Percentiles rank a stretch among this genome's conserved stretches.
phyloP scores from a whole-genome alignment of 352 stramenopile species.

The Peronosclerospora sorghi region DNA sequence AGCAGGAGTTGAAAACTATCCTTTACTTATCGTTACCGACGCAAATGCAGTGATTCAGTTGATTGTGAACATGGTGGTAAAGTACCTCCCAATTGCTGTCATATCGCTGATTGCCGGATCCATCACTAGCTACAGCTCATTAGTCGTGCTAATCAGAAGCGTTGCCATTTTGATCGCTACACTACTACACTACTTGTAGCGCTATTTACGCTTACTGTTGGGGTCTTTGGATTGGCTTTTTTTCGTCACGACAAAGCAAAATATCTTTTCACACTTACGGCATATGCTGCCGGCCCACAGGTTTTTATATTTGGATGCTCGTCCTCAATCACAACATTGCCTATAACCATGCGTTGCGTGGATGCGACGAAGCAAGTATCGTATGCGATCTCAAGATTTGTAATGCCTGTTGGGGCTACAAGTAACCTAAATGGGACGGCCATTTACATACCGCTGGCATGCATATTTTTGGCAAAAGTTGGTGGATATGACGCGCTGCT shows the following conservation, averaged over 20 bases:
- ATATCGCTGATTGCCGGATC: slow-evolving; percentile 63
- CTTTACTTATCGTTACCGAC: slow-evolving; percentile 53
- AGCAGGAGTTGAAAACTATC: slow-evolving; percentile 46
- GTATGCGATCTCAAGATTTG: slow-evolving; percentile 42
- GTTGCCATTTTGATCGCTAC: slow-evolving; percentile 42
- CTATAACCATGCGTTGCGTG: slow-evolving; percentile 66
- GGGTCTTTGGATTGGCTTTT: slow-evolving; percentile 39
- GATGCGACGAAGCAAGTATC: slow-evolving; percentile 56
- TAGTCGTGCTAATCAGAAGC: slow-evolving; percentile 31
- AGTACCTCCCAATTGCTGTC: slow-evolving; percentile 56
- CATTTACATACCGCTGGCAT: slow-evolving; percentile 61
- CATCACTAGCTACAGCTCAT: slow-evolving; percentile 40
- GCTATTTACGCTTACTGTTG: slow-evolving; percentile 37
- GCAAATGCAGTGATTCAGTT: slow-evolving; percentile 56
- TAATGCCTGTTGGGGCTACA: slow-evolving; percentile 54
- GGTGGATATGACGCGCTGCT: slow-evolving; percentile 38
- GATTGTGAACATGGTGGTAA: slow-evolving; percentile 60
- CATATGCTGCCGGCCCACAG: slow-evolving; percentile 60
- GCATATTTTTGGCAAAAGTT: slow-evolving; percentile 65
- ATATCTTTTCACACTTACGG: slow-evolving; percentile 56
- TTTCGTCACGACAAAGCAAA: slow-evolving; percentile 43
- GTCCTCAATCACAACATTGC: slow-evolving; percentile 71
- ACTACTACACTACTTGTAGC: slow-evolving; percentile 34
- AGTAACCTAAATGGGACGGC: slow-evolving; percentile 68
- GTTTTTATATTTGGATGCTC: slow-evolving; percentile 71